These are phyloP conservation scores for Pleomassaria siparia DNA, from an alignment of 2,329 filamentous ascomycete species.

Conservation along the genomic window DNA sequence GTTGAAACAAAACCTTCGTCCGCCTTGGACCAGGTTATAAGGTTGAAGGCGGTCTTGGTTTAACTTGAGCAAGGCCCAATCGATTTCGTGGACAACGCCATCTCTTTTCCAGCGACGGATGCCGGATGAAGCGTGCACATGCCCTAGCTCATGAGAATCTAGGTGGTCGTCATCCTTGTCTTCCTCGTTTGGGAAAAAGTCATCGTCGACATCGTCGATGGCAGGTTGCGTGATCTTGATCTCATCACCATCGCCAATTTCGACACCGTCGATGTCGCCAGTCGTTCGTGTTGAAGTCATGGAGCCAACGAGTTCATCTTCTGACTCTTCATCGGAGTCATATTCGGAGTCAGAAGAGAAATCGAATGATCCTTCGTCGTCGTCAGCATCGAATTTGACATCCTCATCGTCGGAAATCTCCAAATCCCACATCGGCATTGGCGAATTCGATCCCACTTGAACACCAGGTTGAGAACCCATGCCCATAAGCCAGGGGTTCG, in stretches of 20 bases:
- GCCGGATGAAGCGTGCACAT: slow-evolving; percentile 86
- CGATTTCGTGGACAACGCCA: slow-evolving; percentile 83
- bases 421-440: slow-evolving; percentile 41
- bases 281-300: slow-evolving; percentile 31
- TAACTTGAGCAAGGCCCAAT: slow-evolving; percentile 91
- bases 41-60: slow-evolving; percentile 68
- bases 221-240: slow-evolving; percentile 90
- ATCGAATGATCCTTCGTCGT: slow-evolving; percentile 45
- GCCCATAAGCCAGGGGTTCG: slow-evolving; percentile 39
- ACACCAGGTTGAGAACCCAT: slow-evolving; percentile 40
- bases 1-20: slow-evolving; percentile 40
- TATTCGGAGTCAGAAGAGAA: slow-evolving; percentile 63
- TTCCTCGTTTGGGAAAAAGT: slow-evolving; percentile 76
- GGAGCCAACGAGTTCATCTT: slow-evolving; percentile 23
- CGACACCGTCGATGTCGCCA: slow-evolving; percentile 76
- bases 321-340: slow-evolving; percentile 34
- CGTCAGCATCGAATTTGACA: slow-evolving; percentile 44
- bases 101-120: slow-evolving; percentile 73
- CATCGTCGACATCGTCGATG: slow-evolving; percentile 79
- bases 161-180: slow-evolving; percentile 79
- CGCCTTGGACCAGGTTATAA: slow-evolving; percentile 69
- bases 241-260: slow-evolving; percentile 71
- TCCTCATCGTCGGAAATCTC: slow-evolving; percentile 59
- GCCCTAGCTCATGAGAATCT: slow-evolving; percentile 76
- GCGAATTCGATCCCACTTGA: slow-evolving; percentile 31